These are phyloP conservation scores for Naganishia sp. DNA, from an alignment of 1,284 basidiomycete species.

Conservation along the genomic window DNA sequence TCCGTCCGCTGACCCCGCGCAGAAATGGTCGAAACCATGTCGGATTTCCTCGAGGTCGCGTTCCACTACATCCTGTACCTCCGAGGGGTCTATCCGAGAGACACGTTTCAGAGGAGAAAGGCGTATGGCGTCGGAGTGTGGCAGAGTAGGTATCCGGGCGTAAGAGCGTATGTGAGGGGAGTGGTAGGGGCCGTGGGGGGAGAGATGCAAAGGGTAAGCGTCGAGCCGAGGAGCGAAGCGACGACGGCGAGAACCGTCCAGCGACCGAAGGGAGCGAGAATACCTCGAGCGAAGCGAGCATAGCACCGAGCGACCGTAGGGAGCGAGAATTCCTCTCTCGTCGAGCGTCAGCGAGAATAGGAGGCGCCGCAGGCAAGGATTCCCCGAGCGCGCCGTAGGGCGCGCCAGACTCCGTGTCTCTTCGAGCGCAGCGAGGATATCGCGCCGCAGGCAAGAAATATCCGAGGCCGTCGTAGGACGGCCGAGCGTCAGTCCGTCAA, in stretches of 20 bases:
- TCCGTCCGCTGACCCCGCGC: neutral
- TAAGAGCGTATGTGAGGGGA: conserved; percentile 85
- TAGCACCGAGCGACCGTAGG: neutral
- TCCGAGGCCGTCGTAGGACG: no score
- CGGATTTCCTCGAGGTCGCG: conserved; percentile 69
- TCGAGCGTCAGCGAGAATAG: no score
- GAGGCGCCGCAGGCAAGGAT: no score
- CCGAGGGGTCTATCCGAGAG: conserved; percentile 82
- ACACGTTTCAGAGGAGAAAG: conserved; percentile 79
- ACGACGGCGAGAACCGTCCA: no score
- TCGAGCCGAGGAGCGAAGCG: neutral
- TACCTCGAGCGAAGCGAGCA: no score
- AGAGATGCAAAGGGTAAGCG: conserved; percentile 59
- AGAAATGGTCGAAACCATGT: conserved; percentile 24
- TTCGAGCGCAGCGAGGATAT: no score
- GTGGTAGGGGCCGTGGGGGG: conserved; percentile 72
- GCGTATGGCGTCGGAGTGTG: conserved; percentile 88
- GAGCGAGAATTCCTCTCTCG: neutral
- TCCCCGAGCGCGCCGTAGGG: no score
- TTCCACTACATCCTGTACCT: conserved; percentile 89
- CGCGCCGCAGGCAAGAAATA: no score
- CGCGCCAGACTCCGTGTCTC: no score
- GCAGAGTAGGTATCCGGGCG: conserved; percentile 81
- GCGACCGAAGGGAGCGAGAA: neutral
- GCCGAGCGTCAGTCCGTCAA: no score